Conservation (phyloP, 805 yeast species). For the Lachancea thermotolerans region DNA sequence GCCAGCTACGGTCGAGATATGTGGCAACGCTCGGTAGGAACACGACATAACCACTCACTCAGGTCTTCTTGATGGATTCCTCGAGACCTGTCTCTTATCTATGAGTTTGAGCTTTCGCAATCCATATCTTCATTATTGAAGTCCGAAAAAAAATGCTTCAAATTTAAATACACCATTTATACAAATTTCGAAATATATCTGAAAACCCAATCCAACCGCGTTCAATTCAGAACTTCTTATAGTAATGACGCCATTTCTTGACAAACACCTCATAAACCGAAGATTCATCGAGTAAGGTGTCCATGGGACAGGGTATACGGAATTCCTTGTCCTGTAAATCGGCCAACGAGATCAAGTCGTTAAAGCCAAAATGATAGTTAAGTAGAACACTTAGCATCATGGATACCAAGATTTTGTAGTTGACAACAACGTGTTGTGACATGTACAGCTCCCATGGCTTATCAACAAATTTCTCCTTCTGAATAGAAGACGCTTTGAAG, state of each 20-base stretch:
- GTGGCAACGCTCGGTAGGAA: slow-evolving; percentile 18
- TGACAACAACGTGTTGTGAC: slow-evolving; percentile 31
- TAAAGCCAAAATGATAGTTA: slow-evolving; percentile 48
- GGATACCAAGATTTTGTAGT: slow-evolving; percentile 38
- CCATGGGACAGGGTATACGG: slow-evolving; percentile 26
- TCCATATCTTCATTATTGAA: neutral
- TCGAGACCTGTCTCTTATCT: neutral
- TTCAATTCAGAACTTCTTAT: slow-evolving; percentile 25
- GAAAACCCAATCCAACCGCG: neutral
- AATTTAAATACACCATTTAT: neutral
- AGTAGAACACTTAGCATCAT: slow-evolving; percentile 36
- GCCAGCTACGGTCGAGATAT: slow-evolving; percentile 35
- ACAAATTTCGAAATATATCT: neutral
- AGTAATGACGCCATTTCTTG: slow-evolving; percentile 31
- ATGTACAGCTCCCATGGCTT: slow-evolving; percentile 30
- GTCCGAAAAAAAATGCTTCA: neutral
- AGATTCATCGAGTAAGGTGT: slow-evolving; percentile 16
- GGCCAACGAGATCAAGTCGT: slow-evolving; percentile 28
- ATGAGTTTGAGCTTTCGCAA: neutral
- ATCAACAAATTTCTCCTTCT: slow-evolving; percentile 16
- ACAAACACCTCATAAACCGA: slow-evolving; percentile 23
- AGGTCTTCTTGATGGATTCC: neutral
- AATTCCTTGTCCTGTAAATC: slow-evolving; percentile 19
- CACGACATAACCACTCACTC: slow-evolving; percentile 6
- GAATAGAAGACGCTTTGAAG: slow-evolving; percentile 30